Conservation (phyloP, 2,329 filamentous ascomycete species). For the Colletotrichum paranaense region DNA sequence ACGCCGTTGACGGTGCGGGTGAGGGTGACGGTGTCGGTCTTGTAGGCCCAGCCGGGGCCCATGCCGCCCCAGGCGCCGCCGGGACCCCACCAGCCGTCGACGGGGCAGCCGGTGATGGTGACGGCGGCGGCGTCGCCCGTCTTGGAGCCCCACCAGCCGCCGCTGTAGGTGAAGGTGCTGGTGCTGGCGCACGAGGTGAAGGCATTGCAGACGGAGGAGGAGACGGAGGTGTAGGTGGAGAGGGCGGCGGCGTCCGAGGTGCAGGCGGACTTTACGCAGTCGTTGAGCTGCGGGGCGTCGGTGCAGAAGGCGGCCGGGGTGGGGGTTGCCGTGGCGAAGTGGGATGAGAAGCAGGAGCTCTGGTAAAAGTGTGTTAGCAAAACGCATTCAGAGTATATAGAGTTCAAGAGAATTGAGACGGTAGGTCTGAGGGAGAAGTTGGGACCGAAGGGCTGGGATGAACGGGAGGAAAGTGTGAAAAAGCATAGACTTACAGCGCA, state of each 20-base stretch:
- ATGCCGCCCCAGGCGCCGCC: conserved; percentile 37
- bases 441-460: conserved; percentile 4
- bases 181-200: conserved; percentile 37
- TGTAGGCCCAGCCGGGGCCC: conserved; percentile 38
- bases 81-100: conserved; percentile 39
- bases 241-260: conserved; percentile 35
- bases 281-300: conserved; percentile 28
- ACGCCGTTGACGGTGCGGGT: conserved; percentile 23
- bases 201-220: conserved; percentile 38
- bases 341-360: conserved; percentile 41
- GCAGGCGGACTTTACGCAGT: conserved; percentile 40
- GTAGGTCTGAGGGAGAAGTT: neutral
- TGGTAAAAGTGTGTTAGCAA: conserved; percentile 2
- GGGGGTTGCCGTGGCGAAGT: conserved; percentile 39
- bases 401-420: neutral
- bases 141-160: conserved; percentile 33
- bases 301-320: conserved; percentile 40
- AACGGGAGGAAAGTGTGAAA: neutral
- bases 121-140: conserved; percentile 37
- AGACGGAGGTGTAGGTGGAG: conserved; percentile 37
- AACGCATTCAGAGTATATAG: neutral
- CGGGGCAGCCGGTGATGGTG: conserved; percentile 41
- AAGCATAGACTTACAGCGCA: conserved; percentile 24
- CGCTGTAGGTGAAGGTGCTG: conserved; percentile 42
- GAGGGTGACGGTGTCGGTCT: conserved; percentile 39